Base-by-base conservation (phyloP, 2,329 filamentous ascomycete genomes). In the Magnaporthiopsis poae region DNA sequence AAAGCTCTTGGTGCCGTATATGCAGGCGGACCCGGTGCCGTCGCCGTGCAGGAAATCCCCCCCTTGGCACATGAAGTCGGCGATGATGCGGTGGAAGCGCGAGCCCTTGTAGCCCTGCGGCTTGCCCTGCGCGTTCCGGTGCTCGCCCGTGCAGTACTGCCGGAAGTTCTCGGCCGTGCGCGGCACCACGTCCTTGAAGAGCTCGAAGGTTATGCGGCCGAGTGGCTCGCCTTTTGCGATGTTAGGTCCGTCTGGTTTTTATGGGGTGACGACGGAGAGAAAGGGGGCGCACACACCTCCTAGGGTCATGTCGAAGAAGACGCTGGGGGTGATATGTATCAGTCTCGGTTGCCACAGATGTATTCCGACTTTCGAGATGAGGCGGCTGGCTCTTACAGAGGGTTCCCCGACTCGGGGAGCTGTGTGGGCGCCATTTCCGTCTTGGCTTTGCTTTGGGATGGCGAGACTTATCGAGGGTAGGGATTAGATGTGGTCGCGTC, bases 11-110 rank as follows among this genome's bases (percentile, higher is more conserved):
- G 86, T 88, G 67, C 92, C 92, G 80, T 96, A 98, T 76, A 98
- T 96, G 71, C 86, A 90, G 13, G 88, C 89, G 62, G 89, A 92
- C 11, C 95, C 95, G 0, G 91, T 96, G 65, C 95, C 95, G 77
- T 98, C 91, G 65, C 92, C 91, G 73, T 96, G 92, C 69, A 72
- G 81, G 77, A 98, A 98, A 77, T 99, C 95, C 66, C 95, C 95
- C 62, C 94, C 94, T 77, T 99, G 95, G 73, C 95, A 90, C 94
- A 98, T 98, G 80, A 98, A 97, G 73, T 91, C 90, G 79, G 90
- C 91, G 76, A 97, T 96, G 72, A 98, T 91, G 67, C 95, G 88
- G 78, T 98, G 95, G 74, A 98, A 97, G 77, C 92, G 96, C 80
- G 86, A 90, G 66, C 91, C 90, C 80, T 97, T 98, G 84, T 97